Evolutionary conservation across 2,329 filamentous ascomycete genomes (phyloP).

Genomic region (Dactylellina parvicollis): DNA sequence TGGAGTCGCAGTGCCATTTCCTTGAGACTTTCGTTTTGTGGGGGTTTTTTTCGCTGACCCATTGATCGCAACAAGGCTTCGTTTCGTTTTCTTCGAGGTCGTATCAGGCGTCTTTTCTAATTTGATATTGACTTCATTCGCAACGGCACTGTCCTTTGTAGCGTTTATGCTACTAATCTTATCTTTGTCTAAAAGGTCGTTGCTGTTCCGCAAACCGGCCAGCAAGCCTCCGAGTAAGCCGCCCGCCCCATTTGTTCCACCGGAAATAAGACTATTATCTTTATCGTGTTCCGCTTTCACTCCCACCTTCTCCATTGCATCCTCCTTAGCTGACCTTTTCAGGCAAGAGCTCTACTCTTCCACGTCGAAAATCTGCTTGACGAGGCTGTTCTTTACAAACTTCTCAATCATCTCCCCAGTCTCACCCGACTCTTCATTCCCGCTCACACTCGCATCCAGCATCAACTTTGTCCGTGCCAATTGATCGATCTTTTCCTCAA

Average conservation of each 20-base stretch:
- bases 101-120: too few relatives aligned
- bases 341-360: constrained; percentile 38
- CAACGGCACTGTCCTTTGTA: too few relatives aligned
- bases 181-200: too few relatives aligned
- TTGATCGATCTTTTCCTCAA: constrained; percentile 92
- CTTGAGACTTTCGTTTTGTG: neutral
- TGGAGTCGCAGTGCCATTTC: neutral
- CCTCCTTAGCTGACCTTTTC: neutral
- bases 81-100: neutral
- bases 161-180: too few relatives aligned
- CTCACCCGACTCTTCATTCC: constrained; percentile 66
- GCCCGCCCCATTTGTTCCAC: too few relatives aligned
- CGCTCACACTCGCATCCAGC: constrained; percentile 78
- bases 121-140: too few relatives aligned
- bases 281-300: neutral
- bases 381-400: constrained; percentile 36
- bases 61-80: too few relatives aligned
- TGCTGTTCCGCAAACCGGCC: neutral
- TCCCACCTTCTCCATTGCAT: neutral
- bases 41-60: too few relatives aligned
- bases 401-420: constrained; percentile 62
- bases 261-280: neutral
- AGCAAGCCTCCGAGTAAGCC: too few relatives aligned
- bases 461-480: constrained; percentile 93
- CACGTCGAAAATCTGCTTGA: constrained; percentile 50